Evolutionary conservation across 441 rosid species (phyloP).

Genomic region (Metrosideros polymorpha): DNA sequence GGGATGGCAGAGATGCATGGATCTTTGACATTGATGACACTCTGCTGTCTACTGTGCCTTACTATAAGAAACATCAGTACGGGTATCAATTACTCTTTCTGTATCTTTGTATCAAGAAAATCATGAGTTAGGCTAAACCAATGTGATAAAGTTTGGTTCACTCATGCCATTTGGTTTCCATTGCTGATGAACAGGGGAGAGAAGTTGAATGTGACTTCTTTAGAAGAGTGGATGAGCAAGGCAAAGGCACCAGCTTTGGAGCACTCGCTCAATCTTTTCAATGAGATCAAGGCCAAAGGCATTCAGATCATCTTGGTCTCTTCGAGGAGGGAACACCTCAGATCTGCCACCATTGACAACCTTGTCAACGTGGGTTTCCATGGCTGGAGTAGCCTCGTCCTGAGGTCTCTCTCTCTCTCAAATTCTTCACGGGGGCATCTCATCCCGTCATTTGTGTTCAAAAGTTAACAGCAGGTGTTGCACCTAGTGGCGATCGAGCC

Average conservation of each 20-base stretch:
- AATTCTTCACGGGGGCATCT: not conserved
- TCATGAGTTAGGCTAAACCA: not conserved
- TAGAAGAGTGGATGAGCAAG: conserved; percentile 57
- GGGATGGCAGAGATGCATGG: conserved; percentile 62
- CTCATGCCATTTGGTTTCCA: not conserved
- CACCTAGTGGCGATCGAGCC: too few species aligned
- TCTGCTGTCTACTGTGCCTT: conserved; percentile 54
- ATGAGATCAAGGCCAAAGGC: conserved; percentile 51
- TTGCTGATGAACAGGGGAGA: conserved; percentile 39
- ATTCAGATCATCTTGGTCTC: conserved; percentile 67
- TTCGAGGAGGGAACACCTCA: conserved; percentile 55
- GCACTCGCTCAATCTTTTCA: conserved; percentile 41
- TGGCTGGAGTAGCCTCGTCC: conserved; percentile 62
- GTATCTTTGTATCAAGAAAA: not conserved
- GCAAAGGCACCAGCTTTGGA: conserved; percentile 58
- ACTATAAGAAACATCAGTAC: conserved; percentile 44
- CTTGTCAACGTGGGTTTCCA: conserved; percentile 76
- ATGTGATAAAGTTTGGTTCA: not conserved
- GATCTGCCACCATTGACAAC: conserved; percentile 72
- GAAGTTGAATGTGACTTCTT: conserved; percentile 35
- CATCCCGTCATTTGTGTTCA: not conserved
- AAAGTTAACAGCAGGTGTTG: not conserved
- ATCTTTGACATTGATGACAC: conserved; percentile 61
- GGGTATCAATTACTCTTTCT: conserved; percentile 20
- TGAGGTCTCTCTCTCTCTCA: conserved; percentile 31